Conservation (phyloP, 108 stramenopile genomes). For the Cyclotella choctawhatcheeana region DNA sequence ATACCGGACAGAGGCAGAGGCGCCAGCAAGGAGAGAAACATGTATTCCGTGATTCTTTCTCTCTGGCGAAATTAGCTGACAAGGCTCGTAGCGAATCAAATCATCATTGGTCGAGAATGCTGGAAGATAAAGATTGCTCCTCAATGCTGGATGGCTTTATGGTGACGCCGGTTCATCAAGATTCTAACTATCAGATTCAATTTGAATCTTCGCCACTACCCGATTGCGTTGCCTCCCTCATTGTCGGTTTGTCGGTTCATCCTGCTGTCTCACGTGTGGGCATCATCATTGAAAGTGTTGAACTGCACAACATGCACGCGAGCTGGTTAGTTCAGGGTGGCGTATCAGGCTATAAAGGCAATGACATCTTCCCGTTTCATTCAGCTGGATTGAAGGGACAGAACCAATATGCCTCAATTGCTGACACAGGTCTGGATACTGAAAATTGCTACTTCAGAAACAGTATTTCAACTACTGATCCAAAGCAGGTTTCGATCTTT, state of each 20-base stretch:
- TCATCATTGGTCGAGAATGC: constrained; percentile 20
- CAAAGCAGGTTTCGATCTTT: neutral
- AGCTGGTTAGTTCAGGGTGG: constrained; percentile 10
- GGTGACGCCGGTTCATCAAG: neutral
- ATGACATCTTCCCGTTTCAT: constrained; percentile 21
- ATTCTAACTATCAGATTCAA: constrained; percentile 3
- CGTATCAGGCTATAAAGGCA: neutral
- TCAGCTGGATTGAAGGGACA: constrained; percentile 34
- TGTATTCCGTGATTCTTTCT: constrained; percentile 10
- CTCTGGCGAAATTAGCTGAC: neutral
- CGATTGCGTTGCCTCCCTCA: constrained; percentile 9
- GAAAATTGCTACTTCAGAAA: constrained; percentile 50
- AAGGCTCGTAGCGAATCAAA: constrained; percentile 1
- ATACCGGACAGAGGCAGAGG: neutral
- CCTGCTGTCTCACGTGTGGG: constrained; percentile 10
- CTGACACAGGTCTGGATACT: constrained; percentile 49
- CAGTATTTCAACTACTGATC: neutral
- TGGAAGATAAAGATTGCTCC: neutral
- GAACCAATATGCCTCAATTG: constrained; percentile 40
- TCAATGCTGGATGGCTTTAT: constrained; percentile 6
- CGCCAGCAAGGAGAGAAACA: neutral
- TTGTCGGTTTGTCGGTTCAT: constrained; percentile 15
- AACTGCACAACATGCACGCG: constrained; percentile 18
- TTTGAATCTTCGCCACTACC: neutral
- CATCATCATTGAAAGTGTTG: constrained; percentile 1